A percentile compares a stretch with the other conserved stretches of the same genome.
These are phyloP conservation scores for Micractinium conductrix DNA, from an alignment of 139 green algal species.

Conservation along the genomic window DNA sequence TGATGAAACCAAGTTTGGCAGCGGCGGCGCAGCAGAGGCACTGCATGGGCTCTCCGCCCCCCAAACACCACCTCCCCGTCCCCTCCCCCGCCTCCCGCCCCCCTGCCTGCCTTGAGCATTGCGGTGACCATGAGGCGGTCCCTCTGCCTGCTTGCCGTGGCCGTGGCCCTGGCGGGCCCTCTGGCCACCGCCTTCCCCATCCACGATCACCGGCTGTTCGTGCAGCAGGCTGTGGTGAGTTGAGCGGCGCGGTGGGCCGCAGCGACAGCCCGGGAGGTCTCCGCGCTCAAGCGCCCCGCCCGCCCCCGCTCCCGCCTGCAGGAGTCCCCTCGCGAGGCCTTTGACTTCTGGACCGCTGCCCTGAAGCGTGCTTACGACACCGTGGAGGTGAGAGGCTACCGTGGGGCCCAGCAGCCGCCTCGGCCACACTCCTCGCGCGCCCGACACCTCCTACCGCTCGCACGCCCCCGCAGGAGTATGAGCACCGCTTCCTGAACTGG, in stretches of 20 bases:
- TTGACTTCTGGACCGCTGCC: slow-evolving; percentile 33
- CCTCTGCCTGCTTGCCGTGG: not conserved
- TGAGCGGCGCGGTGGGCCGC: too few species aligned
- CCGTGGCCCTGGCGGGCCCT: not conserved
- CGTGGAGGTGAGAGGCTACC: slow-evolving; percentile 32
- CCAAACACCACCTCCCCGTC: not conserved
- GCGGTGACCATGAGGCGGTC: too few species aligned
- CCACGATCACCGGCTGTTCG: slow-evolving; percentile 32
- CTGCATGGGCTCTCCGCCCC: too few species aligned
- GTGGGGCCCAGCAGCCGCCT: too few species aligned
- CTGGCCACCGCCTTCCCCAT: not conserved
- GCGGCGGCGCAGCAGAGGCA: too few species aligned
- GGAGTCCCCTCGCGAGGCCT: slow-evolving; percentile 31
- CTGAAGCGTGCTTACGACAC: slow-evolving; percentile 27
- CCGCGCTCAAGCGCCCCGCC: not conserved
- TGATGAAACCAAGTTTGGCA: too few species aligned
- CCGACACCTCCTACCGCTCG: too few species aligned
- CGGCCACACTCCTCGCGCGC: too few species aligned
- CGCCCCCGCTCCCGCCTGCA: not conserved
- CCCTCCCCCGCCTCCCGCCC: not conserved
- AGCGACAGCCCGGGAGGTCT: too few species aligned
- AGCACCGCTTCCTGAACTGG: slow-evolving; percentile 76
- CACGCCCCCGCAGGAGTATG: slow-evolving; percentile 58
- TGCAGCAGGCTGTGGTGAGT: slow-evolving; percentile 34
- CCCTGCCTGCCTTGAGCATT: not conserved